Evolutionary conservation across 495 filamentous ascomycete species (phyloP).

Genomic region (Hypoxylon fuscum): DNA sequence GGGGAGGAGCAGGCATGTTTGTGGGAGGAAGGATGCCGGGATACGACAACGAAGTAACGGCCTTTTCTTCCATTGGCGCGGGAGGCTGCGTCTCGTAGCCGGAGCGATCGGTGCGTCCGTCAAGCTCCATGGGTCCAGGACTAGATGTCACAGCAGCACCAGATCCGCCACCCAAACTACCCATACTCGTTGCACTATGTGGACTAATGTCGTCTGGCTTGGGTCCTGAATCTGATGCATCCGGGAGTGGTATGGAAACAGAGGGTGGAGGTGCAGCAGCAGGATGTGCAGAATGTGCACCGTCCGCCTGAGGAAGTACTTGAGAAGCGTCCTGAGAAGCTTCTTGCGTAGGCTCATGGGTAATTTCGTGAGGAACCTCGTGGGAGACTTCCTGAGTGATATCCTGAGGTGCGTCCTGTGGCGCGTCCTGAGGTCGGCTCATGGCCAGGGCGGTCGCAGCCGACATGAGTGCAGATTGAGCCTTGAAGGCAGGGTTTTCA

Average conservation of each 20-base stretch:
- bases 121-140: constrained; percentile 55
- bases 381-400: constrained; percentile 34
- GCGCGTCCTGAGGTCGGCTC: constrained; percentile 59
- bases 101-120: constrained; percentile 45
- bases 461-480: constrained; percentile 64
- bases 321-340: constrained; percentile 16
- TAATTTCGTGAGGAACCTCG: constrained; percentile 5
- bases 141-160: constrained; percentile 51
- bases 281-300: constrained; percentile 27
- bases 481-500: constrained; percentile 63
- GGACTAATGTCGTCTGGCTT: constrained; percentile 51
- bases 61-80: constrained; percentile 60
- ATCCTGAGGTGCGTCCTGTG: constrained; percentile 36
- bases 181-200: constrained; percentile 49
- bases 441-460: constrained; percentile 57
- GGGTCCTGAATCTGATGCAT: constrained; percentile 39
- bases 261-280: constrained; percentile 32
- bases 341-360: constrained; percentile 31
- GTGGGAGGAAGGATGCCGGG: constrained; percentile 50
- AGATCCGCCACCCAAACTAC: constrained; percentile 47
- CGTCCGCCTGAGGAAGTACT: constrained; percentile 33
- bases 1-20: constrained; percentile 52
- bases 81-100: constrained; percentile 52
- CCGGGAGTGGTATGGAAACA: constrained; percentile 47
- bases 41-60: constrained; percentile 55